phyloP scores from a whole-genome alignment of 2,329 filamentous ascomycete species.

The Nemania sp. region DNA sequence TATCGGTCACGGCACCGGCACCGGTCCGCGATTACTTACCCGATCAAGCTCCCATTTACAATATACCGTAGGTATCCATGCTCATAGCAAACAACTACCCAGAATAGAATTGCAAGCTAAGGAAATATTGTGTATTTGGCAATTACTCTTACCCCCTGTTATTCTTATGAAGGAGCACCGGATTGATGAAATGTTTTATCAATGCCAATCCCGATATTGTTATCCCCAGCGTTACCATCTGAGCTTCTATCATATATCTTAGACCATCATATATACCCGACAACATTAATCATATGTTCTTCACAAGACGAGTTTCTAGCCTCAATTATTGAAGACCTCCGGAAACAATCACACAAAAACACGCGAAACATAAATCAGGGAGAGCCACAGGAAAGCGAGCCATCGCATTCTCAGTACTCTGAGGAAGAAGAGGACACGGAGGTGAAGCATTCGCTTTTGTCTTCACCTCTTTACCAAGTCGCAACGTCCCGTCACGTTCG shows the following conservation, averaged over 20 bases:
- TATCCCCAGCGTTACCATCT: conserved; percentile 66
- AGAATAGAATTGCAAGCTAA: not conserved
- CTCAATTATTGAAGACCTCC: conserved; percentile 65
- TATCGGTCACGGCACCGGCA: conserved; percentile 13
- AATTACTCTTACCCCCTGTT: not conserved
- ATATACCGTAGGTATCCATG: too few relatives aligned
- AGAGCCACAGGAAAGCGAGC: conserved; percentile 26
- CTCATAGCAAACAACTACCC: not conserved
- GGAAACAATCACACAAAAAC: conserved; percentile 19
- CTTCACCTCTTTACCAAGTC: conserved; percentile 75
- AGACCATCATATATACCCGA: conserved; percentile 65
- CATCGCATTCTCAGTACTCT: conserved; percentile 15
- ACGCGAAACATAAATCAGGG: conserved; percentile 31
- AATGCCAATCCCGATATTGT: conserved; percentile 53
- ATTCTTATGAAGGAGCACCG: not conserved
- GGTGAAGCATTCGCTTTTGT: conserved; percentile 61
- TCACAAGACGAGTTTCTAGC: conserved; percentile 73
- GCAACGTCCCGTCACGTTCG: conserved; percentile 76
- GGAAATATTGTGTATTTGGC: not conserved
- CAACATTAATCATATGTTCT: conserved; percentile 78
- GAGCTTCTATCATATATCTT: conserved; percentile 76
- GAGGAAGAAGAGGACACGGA: not conserved
- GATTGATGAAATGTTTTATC: conserved; percentile 1
- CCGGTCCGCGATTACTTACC: not conserved
- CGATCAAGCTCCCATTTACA: not conserved